A percentile compares a stretch with the other conserved stretches of the same genome.
These are phyloP conservation scores for Tuber calosporum DNA, from an alignment of 495 filamentous ascomycete genomes.

Conservation along the genomic window DNA sequence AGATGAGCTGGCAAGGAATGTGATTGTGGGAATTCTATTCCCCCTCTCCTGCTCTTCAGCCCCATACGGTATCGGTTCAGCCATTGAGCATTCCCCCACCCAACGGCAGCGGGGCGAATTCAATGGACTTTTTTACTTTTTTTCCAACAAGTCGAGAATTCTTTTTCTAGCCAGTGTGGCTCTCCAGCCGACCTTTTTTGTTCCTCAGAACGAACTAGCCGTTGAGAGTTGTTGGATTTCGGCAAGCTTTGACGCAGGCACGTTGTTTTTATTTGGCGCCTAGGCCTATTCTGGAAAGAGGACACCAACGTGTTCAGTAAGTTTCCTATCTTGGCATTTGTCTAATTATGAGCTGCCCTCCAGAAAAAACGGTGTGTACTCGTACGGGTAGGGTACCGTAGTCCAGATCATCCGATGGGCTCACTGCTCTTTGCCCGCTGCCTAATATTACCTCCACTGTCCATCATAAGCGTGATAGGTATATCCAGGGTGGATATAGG, in stretches of 20 bases:
- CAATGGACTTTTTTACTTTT: neutral
- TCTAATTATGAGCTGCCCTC: neutral
- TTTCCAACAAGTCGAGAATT: conserved; percentile 6
- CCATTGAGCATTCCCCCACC: neutral
- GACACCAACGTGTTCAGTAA: conserved; percentile 15
- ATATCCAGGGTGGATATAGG: no score
- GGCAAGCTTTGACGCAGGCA: conserved; percentile 25
- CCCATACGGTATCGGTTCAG: neutral
- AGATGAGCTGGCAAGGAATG: neutral
- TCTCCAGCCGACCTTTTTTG: conserved; percentile 4
- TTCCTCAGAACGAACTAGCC: conserved; percentile 1
- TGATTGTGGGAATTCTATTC: neutral
- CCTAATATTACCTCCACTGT: neutral
- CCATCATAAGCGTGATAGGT: neutral
- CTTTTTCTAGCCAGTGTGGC: neutral
- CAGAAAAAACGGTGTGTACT: neutral
- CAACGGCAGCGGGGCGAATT: neutral
- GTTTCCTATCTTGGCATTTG: conserved; percentile 15
- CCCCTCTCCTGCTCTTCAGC: neutral
- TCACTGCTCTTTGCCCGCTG: neutral
- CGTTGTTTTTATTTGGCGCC: conserved; percentile 19
- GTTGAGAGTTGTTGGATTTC: conserved; percentile 7
- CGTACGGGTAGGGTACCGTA: no score
- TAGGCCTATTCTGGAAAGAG: neutral
- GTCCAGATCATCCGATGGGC: neutral